A percentile compares a stretch with the other conserved stretches of the same genome.
These are phyloP conservation scores for Xerocomellus amylosporus DNA, from an alignment of 768 basidiomycete species.

Conservation along the genomic window DNA sequence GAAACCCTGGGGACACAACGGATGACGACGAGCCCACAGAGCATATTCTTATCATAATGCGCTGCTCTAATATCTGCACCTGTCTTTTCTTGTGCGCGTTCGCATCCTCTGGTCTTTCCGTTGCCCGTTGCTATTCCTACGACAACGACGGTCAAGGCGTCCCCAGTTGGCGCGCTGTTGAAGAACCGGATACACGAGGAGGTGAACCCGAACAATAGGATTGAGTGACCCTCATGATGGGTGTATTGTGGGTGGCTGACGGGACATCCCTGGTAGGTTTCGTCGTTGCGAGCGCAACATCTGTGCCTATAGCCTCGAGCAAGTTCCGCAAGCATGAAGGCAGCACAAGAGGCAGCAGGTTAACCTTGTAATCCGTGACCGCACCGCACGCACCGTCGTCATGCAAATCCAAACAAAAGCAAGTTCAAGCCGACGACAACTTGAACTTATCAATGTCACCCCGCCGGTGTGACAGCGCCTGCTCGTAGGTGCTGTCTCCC, in stretches of 20 bases:
- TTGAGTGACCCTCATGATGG: constrained; percentile 4
- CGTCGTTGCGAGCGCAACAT: not conserved
- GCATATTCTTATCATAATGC: constrained; percentile 17
- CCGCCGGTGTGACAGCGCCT: too few species aligned
- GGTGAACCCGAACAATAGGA: constrained; percentile 8
- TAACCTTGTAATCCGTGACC: too few species aligned
- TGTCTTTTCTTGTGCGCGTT: constrained; percentile 15
- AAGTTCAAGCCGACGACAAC: too few species aligned
- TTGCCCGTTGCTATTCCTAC: constrained; percentile 9
- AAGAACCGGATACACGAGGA: constrained; percentile 24
- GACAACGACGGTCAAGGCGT: not conserved
- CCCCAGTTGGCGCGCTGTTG: constrained; percentile 11
- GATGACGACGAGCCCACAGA: too few species aligned
- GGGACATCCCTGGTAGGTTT: not conserved
- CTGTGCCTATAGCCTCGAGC: not conserved
- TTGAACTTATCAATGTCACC: too few species aligned
- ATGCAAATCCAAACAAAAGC: too few species aligned
- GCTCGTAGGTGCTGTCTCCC: too few species aligned
- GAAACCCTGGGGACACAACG: too few species aligned
- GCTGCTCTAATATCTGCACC: constrained; percentile 1
- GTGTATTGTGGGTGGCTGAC: constrained; percentile 3
- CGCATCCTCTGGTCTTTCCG: constrained; percentile 18
- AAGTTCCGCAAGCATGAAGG: not conserved
- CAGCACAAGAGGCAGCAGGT: too few species aligned
- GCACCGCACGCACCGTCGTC: too few species aligned